Percentiles rank a stretch among this genome's conserved stretches.
Conservation (phyloP, 306 rosid species). For the Fagus sylvatica region DNA sequence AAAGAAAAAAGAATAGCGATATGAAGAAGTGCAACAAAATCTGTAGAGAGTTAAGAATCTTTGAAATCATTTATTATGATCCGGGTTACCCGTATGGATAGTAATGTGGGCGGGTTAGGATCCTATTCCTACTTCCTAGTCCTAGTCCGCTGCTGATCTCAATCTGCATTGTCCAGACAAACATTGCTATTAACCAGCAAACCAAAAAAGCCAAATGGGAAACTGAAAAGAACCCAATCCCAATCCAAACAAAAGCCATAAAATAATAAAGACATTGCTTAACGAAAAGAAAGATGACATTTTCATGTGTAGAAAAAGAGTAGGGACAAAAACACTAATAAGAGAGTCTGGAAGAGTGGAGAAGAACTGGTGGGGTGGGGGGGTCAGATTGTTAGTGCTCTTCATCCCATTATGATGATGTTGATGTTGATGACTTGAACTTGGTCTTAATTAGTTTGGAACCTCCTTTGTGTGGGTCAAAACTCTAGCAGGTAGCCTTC, state of each 20-base stretch:
- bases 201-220: neutral
- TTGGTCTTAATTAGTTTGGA: conserved; percentile 34
- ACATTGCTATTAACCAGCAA: neutral
- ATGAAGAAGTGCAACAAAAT: too few relatives aligned
- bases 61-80: too few relatives aligned
- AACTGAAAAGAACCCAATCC: neutral
- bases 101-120: too few relatives aligned
- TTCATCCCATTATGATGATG: too few relatives aligned
- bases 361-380: neutral
- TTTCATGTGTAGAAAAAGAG: neutral
- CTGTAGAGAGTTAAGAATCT: too few relatives aligned
- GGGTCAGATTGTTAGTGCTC: conserved; percentile 23
- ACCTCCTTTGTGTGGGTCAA: conserved; percentile 28
- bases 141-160: neutral
- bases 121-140: too few relatives aligned
- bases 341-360: conserved; percentile 43
- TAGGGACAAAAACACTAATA: conserved; percentile 6
- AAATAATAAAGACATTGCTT: neutral
- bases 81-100: too few relatives aligned
- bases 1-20: too few relatives aligned
- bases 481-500: conserved; percentile 28
- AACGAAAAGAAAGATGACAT: neutral
- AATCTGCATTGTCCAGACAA: neutral
- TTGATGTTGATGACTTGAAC: conserved; percentile 40
- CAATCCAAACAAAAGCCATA: neutral